Conservation (phyloP, 2,329 filamentous ascomycete genomes). For the Ophiostoma sp. region DNA sequence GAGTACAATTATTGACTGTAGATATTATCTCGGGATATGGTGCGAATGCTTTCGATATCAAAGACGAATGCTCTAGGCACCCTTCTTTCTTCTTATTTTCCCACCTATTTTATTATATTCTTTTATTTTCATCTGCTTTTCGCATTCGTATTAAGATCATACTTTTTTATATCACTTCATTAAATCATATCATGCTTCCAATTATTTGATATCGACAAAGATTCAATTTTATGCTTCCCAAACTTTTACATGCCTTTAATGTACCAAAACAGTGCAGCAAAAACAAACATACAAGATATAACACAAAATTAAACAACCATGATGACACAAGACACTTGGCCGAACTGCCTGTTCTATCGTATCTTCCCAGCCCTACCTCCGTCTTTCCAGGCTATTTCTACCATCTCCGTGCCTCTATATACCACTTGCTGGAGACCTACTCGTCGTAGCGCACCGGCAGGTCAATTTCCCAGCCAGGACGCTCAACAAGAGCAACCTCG, state of each 20-base stretch:
- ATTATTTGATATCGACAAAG: neutral
- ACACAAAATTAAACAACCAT: neutral
- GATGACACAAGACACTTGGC: neutral
- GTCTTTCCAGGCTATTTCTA: too few relatives aligned
- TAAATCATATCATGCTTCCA: neutral
- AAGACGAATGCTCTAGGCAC: too few relatives aligned
- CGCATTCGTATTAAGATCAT: too few relatives aligned
- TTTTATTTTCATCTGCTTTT: neutral
- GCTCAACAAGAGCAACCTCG: slow-evolving; percentile 84
- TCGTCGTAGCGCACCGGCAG: slow-evolving; percentile 60
- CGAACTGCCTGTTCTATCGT: neutral
- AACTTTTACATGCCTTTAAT: slow-evolving; percentile 11
- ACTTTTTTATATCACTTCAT: neutral
- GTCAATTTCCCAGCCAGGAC: slow-evolving; percentile 77
- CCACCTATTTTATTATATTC: neutral
- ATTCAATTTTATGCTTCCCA: slow-evolving; percentile 2
- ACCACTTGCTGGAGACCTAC: neutral
- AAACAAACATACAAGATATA: neutral
- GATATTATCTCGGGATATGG: too few relatives aligned
- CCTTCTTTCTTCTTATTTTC: too few relatives aligned
- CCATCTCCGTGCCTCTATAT: too few relatives aligned
- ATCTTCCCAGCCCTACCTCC: neutral
- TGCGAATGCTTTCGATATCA: too few relatives aligned
- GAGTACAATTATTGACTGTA: too few relatives aligned
- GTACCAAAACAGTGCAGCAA: neutral